phyloP scores from a whole-genome alignment of 305 asterid genomes.

The Fraxinus greggii region DNA sequence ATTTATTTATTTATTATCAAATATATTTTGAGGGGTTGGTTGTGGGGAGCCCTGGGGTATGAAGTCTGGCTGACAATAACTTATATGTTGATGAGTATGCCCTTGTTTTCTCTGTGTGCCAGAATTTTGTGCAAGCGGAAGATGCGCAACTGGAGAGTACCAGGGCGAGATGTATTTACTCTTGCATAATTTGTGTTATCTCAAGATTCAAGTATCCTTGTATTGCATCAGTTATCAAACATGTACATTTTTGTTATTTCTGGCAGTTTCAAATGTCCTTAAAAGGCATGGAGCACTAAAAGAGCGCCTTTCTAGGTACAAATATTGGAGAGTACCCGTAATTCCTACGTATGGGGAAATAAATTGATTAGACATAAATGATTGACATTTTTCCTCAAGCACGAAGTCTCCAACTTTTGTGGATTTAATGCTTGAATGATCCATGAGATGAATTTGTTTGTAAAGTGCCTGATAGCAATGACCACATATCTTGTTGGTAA shows the following conservation, averaged over 20 bases:
- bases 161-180: conserved; percentile 62
- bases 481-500: background rate
- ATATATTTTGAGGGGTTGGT: background rate
- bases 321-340: background rate
- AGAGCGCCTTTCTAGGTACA: conserved; percentile 91
- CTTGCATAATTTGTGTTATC: conserved; percentile 16
- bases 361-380: background rate
- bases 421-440: conserved; percentile 4
- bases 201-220: conserved; percentile 7
- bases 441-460: background rate
- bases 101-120: conserved; percentile 14
- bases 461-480: background rate
- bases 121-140: conserved; percentile 54
- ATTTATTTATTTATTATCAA: background rate
- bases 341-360: conserved; percentile 1
- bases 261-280: conserved; percentile 76
- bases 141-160: conserved; percentile 56
- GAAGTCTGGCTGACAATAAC: background rate
- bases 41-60: background rate
- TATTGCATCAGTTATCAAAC: conserved; percentile 1
- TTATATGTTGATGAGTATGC: conserved; percentile 11
- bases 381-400: background rate
- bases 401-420: background rate
- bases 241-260: conserved; percentile 14
- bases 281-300: conserved; percentile 85